phyloP scores from a whole-genome alignment of 208 protist genomes.

The Naegleria fowleri region DNA sequence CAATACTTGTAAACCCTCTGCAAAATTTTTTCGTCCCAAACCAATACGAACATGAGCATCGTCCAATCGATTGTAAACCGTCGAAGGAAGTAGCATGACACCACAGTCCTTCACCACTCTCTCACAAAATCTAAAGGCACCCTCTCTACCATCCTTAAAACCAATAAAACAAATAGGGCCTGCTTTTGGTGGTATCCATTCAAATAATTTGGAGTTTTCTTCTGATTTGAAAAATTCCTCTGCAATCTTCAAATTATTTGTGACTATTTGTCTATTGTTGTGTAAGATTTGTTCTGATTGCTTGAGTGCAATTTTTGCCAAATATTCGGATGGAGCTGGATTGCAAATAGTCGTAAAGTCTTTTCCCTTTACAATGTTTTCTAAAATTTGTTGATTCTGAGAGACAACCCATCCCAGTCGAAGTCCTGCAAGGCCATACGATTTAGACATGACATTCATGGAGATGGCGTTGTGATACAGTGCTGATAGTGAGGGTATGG shows the following conservation, averaged over 20 bases:
- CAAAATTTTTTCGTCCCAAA: neutral
- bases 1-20: neutral
- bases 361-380: slow-evolving; percentile 23
- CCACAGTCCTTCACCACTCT: neutral
- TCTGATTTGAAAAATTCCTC: neutral
- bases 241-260: neutral
- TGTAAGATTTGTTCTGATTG: neutral
- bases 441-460: slow-evolving; percentile 29
- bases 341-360: slow-evolving; percentile 38
- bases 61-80: neutral
- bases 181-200: neutral
- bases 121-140: neutral
- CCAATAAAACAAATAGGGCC: neutral
- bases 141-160: neutral
- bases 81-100: neutral
- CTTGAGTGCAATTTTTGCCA: slow-evolving; percentile 30
- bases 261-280: neutral
- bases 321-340: slow-evolving; percentile 21
- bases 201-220: neutral
- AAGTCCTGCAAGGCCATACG: slow-evolving; percentile 34
- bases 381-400: slow-evolving; percentile 19
- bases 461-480: slow-evolving; percentile 19
- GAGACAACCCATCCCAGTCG: slow-evolving; percentile 38
- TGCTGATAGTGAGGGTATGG: neutral
- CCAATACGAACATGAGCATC: neutral